These are phyloP conservation scores for Komagataella ulmi DNA, from an alignment of 805 yeast genomes.

Conservation along the genomic window DNA sequence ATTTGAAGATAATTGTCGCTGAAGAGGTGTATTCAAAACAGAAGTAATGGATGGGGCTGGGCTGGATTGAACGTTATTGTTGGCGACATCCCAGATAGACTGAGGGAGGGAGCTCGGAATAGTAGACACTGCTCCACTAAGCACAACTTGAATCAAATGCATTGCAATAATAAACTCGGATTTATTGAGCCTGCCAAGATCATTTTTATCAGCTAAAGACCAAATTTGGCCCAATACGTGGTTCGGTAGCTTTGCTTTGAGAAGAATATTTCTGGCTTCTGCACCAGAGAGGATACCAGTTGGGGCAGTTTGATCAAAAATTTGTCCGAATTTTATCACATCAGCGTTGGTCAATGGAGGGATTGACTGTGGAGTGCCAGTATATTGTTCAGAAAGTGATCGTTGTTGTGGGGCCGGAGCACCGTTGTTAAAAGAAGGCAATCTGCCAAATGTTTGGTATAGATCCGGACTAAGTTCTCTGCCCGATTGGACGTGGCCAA, in stretches of 20 bases:
- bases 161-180: slow-evolving; percentile 83
- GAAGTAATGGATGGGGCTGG: slow-evolving; percentile 3
- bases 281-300: slow-evolving; percentile 48
- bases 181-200: slow-evolving; percentile 58
- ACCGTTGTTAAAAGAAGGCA: slow-evolving; percentile 39
- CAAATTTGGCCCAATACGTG: slow-evolving; percentile 74
- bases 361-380: slow-evolving; percentile 17
- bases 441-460: slow-evolving; percentile 45
- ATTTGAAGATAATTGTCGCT: slow-evolving; percentile 1
- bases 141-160: slow-evolving; percentile 81
- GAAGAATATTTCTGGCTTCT: slow-evolving; percentile 74
- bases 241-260: slow-evolving; percentile 79
- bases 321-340: slow-evolving; percentile 47
- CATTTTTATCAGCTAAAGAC: slow-evolving; percentile 71
- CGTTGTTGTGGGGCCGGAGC: slow-evolving; percentile 4
- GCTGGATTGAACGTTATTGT: slow-evolving; percentile 4
- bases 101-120: slow-evolving; percentile 24
- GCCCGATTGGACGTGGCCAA: slow-evolving; percentile 79
- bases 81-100: slow-evolving; percentile 19
- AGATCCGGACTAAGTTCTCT: slow-evolving; percentile 38
- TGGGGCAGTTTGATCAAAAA: slow-evolving; percentile 60
- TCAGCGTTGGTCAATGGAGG: slow-evolving; percentile 47
- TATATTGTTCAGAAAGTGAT: slow-evolving; percentile 5
- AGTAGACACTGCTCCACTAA: slow-evolving; percentile 49
- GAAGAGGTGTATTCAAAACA: slow-evolving; percentile 1